These are phyloP conservation scores for Aspergillus intermedius DNA, from an alignment of 2,329 filamentous ascomycete species.

Conservation along the genomic window DNA sequence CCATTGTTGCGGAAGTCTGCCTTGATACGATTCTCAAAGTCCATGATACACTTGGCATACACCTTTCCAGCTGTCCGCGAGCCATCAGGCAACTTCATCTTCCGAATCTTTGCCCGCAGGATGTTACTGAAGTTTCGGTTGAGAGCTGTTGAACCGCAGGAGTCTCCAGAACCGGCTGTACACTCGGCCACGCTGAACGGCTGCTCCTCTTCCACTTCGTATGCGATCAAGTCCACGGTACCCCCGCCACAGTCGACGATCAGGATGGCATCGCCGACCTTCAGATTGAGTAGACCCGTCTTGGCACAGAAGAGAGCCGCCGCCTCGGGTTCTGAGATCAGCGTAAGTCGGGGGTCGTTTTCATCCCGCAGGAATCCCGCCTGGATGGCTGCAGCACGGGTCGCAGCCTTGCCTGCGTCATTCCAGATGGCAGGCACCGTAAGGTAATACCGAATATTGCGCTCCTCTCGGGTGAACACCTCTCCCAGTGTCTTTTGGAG, in stretches of 20 bases:
- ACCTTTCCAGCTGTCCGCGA: slow-evolving; percentile 97
- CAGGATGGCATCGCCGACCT: slow-evolving; percentile 95
- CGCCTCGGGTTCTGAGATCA: slow-evolving; percentile 94
- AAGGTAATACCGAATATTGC: slow-evolving; percentile 95
- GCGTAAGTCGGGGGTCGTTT: slow-evolving; percentile 90
- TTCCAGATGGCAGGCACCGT: slow-evolving; percentile 99
- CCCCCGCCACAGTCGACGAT: slow-evolving; percentile 98
- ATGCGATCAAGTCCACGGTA: slow-evolving; percentile 97
- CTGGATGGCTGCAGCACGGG: slow-evolving; percentile 90
- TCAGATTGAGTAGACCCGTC: slow-evolving; percentile 89
- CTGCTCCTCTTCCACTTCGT: slow-evolving; percentile 95
- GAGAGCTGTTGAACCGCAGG: slow-evolving; percentile 93
- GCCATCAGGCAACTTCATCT: slow-evolving; percentile 97
- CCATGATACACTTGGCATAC: slow-evolving; percentile 99
- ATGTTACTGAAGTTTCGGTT: slow-evolving; percentile 99
- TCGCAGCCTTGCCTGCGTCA: slow-evolving; percentile 95
- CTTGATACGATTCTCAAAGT: slow-evolving; percentile 99
- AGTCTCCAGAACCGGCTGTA: slow-evolving; percentile 93
- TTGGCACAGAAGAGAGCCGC: slow-evolving; percentile 97
- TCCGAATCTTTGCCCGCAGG: slow-evolving; percentile 90
- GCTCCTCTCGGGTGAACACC: slow-evolving; percentile 95
- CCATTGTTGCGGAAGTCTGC: slow-evolving; percentile 98
- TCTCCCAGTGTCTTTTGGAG: slow-evolving; percentile 94
- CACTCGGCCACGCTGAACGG: slow-evolving; percentile 97
- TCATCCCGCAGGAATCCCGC: slow-evolving; percentile 94